These are phyloP conservation scores for Saraca asoca DNA, from an alignment of 331 rosid genomes.

Conservation along the genomic window DNA sequence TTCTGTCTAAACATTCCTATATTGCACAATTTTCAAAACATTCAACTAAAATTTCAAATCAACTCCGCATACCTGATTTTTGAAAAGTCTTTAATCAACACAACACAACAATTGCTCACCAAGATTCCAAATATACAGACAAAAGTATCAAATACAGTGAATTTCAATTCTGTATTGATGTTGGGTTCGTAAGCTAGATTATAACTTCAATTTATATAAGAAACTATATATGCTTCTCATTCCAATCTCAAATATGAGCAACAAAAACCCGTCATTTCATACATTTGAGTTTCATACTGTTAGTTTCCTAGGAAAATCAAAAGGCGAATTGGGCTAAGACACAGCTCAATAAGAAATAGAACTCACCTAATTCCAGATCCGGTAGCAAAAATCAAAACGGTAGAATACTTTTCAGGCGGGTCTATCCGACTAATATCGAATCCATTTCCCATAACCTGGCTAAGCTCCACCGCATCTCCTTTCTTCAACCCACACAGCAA, in stretches of 20 bases:
- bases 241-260: background rate
- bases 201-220: conserved; percentile 4
- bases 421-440: conserved; percentile 67
- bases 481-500: conserved; percentile 75
- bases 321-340: background rate
- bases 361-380: conserved; percentile 93
- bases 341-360: background rate
- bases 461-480: conserved; percentile 86
- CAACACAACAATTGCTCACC: background rate
- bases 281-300: background rate
- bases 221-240: background rate
- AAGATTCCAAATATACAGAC: background rate
- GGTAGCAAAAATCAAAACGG: conserved; percentile 76
- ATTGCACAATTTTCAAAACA: background rate
- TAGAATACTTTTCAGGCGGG: conserved; percentile 63
- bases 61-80: background rate
- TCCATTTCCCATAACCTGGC: conserved; percentile 78
- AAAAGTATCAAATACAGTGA: background rate
- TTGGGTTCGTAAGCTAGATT: background rate
- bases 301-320: background rate
- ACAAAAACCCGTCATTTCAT: background rate
- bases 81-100: background rate
- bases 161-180: background rate
- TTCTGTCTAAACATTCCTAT: background rate
- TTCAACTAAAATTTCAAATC: conserved; percentile 7